Evolutionary conservation across 176 grass and related monocot genomes (phyloP), one percentile per base, ranked within the genome.

Genomic region (Puya raimondii): DNA sequence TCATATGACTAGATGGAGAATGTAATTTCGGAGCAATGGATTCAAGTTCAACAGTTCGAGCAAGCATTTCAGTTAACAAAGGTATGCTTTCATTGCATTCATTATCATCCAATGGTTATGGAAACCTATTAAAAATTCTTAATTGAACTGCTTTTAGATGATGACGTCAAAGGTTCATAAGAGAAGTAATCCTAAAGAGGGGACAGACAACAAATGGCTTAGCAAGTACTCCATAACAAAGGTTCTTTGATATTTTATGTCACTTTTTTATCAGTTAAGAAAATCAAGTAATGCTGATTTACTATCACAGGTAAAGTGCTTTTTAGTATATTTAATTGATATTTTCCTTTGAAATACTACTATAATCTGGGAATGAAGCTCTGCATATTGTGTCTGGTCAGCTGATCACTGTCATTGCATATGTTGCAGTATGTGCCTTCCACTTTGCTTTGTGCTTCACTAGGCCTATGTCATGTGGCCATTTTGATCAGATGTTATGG

Each of bases 21-120:
- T 92, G 88, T 90, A 64, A 81, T 89, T 79, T 68, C 74, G 50
- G 93, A 96, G 78, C 93, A 96, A 80, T 96, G 86, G 88, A 92
- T 92, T 88, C 88, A 96, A 73, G 88, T 96, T 73, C 82, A 74
- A 58, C 84, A 92, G 53, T 70, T 92, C 53, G 93, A 96, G 85
- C 93, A 96, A 76, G 93, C 86, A 76, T 92, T 96, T 83, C 81
- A 89, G 59, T 78, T 79, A 73, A 96, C 84, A 12, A 96, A 90
- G 81, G 93, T 96, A 89, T 72, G 51, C 48, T 71, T 72, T 76
- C 64, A 68, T 68, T 84, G 52, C 48, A 18, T 67, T 69, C 50
- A 21, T 12, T 81, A 20, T 49, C 67, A 54, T 12, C 47, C 23
- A 80, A 50, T 77, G 25, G 64, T 69, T 50, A 53, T 42, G 47